Percentiles rank a stretch among this genome's conserved stretches.
phyloP scores from a whole-genome alignment of 2,329 filamentous ascomycete species.

The Neodidymelliopsis sp. region DNA sequence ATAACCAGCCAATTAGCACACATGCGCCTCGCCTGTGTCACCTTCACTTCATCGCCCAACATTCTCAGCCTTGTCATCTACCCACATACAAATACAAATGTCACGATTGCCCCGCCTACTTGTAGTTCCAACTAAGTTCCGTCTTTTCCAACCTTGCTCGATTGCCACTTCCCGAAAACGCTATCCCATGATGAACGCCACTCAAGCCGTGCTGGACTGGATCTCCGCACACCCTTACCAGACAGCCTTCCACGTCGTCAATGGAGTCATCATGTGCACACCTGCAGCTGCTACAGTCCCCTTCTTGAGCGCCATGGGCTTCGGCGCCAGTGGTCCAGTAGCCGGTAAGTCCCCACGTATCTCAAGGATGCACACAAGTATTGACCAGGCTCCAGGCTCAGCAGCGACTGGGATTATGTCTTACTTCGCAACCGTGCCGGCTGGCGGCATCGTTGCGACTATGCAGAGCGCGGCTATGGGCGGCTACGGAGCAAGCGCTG shows the following conservation, averaged over 20 bases:
- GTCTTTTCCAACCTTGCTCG: not conserved
- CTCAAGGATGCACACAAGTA: not conserved
- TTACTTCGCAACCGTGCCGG: conserved; percentile 29
- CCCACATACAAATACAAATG: not conserved
- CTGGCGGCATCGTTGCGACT: conserved; percentile 33
- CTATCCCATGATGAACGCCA: conserved; percentile 1
- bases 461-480: conserved; percentile 45
- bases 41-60: not conserved
- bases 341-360: conserved; percentile 22
- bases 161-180: not conserved
- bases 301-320: conserved; percentile 30
- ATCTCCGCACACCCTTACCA: conserved; percentile 35
- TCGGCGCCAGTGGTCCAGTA: conserved; percentile 30
- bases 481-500: conserved; percentile 37
- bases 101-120: not conserved
- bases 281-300: conserved; percentile 35
- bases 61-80: conserved; percentile 8
- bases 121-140: too few relatives aligned
- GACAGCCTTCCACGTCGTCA: conserved; percentile 33
- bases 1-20: too few relatives aligned
- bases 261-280: conserved; percentile 31
- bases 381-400: conserved; percentile 23
- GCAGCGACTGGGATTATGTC: conserved; percentile 30
- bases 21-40: conserved; percentile 1
- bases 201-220: conserved; percentile 23